Percentiles rank a stretch among this genome's conserved stretches.
phyloP scores from a whole-genome alignment of 225 moss, liverwort and hornwort species.

The Antitrichia curtipendula region DNA sequence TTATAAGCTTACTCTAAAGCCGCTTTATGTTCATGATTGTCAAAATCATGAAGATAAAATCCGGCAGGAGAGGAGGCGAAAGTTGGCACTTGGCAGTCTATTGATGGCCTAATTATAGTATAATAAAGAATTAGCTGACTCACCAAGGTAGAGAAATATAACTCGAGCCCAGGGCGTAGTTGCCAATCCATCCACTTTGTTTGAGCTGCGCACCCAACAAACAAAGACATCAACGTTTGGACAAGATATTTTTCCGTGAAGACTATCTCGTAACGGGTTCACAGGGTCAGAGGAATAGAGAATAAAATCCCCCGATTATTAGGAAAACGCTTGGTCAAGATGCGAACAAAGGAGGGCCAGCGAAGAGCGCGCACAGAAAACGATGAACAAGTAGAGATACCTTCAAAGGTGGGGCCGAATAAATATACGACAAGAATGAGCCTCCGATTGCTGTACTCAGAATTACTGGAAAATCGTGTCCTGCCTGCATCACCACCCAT shows the following conservation, averaged over 20 bases:
- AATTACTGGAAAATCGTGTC: slow-evolving; percentile 76
- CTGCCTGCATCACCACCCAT: slow-evolving; percentile 48
- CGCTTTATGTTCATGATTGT: background rate
- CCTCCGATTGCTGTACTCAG: slow-evolving; percentile 63
- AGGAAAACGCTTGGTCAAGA: background rate
- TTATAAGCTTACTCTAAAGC: background rate
- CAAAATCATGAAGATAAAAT: background rate
- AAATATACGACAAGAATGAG: slow-evolving; percentile 84
- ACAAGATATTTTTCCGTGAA: background rate
- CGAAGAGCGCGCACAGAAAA: background rate
- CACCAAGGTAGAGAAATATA: slow-evolving; percentile 91
- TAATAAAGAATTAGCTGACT: background rate
- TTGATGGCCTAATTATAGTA: background rate
- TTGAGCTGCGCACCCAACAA: slow-evolving; percentile 40
- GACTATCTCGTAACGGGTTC: background rate
- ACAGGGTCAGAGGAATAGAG: background rate
- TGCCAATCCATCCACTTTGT: slow-evolving; percentile 94
- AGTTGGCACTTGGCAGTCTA: background rate
- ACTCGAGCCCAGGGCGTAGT: slow-evolving; percentile 81
- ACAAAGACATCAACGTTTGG: background rate
- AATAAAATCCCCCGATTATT: background rate
- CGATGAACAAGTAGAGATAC: background rate
- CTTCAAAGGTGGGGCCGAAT: slow-evolving; percentile 96
- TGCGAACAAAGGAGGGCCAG: background rate
- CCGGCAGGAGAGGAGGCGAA: background rate